Conservation (phyloP, 169 alveolate species). For the Cryptosporidium viatorum region DNA sequence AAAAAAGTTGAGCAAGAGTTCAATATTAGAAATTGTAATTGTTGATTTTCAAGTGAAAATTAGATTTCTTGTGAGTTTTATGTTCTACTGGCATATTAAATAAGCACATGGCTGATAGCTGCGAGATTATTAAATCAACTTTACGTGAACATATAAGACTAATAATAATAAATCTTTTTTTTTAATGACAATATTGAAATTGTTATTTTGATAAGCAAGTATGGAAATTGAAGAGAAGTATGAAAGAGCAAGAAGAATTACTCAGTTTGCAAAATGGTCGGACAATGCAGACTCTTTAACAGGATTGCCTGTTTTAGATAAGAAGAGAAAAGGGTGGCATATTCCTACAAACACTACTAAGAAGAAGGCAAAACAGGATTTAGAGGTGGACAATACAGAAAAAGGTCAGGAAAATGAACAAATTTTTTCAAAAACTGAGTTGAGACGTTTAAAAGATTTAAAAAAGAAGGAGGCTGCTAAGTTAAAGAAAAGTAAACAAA, state of each 20-base stretch:
- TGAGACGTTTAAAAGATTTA: constrained; percentile 23
- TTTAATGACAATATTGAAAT: background rate
- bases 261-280: constrained; percentile 58
- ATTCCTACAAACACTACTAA: constrained; percentile 11
- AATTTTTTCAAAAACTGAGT: constrained; percentile 13
- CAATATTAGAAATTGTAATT: background rate
- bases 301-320: constrained; percentile 55
- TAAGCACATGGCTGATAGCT: background rate
- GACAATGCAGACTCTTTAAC: constrained; percentile 23
- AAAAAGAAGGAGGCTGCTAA: constrained; percentile 26
- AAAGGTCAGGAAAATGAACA: background rate
- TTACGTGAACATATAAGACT: background rate
- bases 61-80: background rate
- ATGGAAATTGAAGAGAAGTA: constrained; percentile 58
- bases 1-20: background rate
- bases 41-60: background rate
- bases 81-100: background rate
- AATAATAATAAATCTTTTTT: background rate
- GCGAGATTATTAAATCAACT: background rate
- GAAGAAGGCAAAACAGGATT: constrained; percentile 7
- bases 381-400: background rate
- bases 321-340: constrained; percentile 37
- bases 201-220: background rate
- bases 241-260: constrained; percentile 4
- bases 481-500: constrained; percentile 1